Evolutionary conservation across 306 rosid species (phyloP).

Genomic region (Fragaria iinumae): DNA sequence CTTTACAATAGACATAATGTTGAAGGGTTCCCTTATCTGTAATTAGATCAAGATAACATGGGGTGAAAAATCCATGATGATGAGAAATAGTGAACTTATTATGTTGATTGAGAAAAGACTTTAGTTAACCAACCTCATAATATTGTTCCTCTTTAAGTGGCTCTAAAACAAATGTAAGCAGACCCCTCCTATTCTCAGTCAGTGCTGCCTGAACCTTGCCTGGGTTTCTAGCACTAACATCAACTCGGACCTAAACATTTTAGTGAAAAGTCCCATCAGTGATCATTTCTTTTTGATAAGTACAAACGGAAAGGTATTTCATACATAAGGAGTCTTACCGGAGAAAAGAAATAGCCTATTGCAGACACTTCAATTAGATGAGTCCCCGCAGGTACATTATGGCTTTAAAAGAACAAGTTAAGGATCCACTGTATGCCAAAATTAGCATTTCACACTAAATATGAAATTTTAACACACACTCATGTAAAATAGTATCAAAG

Average conservation of each 20-base stretch:
- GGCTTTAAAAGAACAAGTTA: conserved; percentile 63
- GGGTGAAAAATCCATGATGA: conserved; percentile 20
- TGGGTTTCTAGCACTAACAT: conserved; percentile 95
- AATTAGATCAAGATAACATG: conserved; percentile 29
- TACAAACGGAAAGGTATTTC: conserved; percentile 8
- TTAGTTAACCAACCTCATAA: conserved; percentile 65
- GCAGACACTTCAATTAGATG: conserved; percentile 96
- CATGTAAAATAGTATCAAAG: conserved; percentile 6
- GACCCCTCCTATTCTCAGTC: conserved; percentile 85
- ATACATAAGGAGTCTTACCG: conserved; percentile 47
- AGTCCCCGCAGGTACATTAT: conserved; percentile 91
- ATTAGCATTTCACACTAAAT: background rate
- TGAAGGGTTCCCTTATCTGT: conserved; percentile 92
- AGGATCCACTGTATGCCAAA: conserved; percentile 35
- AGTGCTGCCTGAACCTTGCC: conserved; percentile 96
- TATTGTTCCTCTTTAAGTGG: conserved; percentile 81
- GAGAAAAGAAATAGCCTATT: conserved; percentile 82
- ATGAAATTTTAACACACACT: background rate
- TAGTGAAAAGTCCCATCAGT: conserved; percentile 5
- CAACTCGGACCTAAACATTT: conserved; percentile 78
- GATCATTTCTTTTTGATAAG: background rate
- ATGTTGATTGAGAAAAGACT: conserved; percentile 4
- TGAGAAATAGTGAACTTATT: conserved; percentile 11
- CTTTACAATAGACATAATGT: conserved; percentile 77
- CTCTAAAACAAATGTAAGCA: conserved; percentile 78